A percentile compares a stretch with the other conserved stretches of the same genome.
Evolutionary conservation across 1,284 basidiomycete genomes (phyloP).

Genomic region (Rhodotorula sp.): DNA sequence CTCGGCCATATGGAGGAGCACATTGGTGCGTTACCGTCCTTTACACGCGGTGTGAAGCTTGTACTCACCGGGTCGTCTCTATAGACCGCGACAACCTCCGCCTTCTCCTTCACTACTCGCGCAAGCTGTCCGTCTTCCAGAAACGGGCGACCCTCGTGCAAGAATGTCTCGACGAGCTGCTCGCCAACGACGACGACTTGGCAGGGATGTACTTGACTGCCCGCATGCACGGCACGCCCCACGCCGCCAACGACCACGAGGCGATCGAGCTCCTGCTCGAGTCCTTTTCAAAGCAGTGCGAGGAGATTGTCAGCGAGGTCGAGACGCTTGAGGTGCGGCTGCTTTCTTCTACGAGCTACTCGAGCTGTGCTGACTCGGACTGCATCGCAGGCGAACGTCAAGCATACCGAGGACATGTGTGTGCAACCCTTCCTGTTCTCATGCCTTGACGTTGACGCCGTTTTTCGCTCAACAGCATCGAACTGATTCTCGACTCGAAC

Average conservation of each 20-base stretch:
- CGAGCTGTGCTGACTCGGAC: neutral
- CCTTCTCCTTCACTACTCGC: slow-evolving; percentile 80
- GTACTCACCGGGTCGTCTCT: neutral
- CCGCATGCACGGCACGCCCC: slow-evolving; percentile 61
- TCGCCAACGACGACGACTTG: slow-evolving; percentile 90
- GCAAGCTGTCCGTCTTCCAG: slow-evolving; percentile 79
- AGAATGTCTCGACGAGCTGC: slow-evolving; percentile 80
- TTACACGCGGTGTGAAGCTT: neutral
- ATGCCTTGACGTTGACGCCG: neutral
- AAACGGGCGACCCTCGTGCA: slow-evolving; percentile 84
- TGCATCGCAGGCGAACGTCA: slow-evolving; percentile 6
- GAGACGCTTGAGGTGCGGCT: slow-evolving; percentile 73
- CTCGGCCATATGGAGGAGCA: slow-evolving; percentile 89
- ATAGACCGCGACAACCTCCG: slow-evolving; percentile 79
- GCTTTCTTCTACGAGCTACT: neutral
- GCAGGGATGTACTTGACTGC: slow-evolving; percentile 87
- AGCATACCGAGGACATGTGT: slow-evolving; percentile 4
- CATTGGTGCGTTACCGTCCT: slow-evolving; percentile 56
- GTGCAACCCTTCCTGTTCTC: neutral
- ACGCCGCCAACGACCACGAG: slow-evolving; percentile 74
- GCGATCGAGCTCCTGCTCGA: slow-evolving; percentile 91
- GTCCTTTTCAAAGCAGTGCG: slow-evolving; percentile 90
- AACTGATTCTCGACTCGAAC: slow-evolving; percentile 93
- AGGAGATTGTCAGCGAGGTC: slow-evolving; percentile 90
- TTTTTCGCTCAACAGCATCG: slow-evolving; percentile 54